Base-by-base conservation (phyloP, 1,284 basidiomycete species). In the Marasmius fiardii region DNA sequence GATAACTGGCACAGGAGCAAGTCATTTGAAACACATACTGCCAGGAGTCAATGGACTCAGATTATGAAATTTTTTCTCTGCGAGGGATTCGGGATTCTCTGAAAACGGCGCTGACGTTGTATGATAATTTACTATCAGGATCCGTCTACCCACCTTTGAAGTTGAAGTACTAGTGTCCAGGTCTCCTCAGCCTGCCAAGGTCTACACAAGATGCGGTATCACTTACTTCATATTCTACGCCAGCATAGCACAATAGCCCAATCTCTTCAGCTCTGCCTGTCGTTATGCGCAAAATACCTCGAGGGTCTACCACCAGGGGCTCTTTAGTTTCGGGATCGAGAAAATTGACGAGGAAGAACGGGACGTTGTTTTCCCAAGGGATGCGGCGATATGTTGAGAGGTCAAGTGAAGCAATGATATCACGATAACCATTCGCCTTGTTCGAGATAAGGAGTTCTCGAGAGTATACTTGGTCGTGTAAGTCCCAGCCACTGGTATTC, bases 331-430 rank as follows among this genome's bases (percentile, higher is more conserved):
- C 86, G 1, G 93, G 92, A 67, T 97, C 90, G 51, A 90, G 67
- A 76, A 97, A 98, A 4, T 89, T 90, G 34, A 96, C 80, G 3
- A 99, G 78, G 77, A 98, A 98, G 74, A 98, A 93, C 0, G 95
- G 92, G 2, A 95, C 83, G 61, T 95, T 82, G 64, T 90, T 78
- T 70, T 98, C 95, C 94, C 94, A 98, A 56, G 93, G 90, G 53
- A 98, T 88, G 18, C 92, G 82, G 16, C 96, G 86, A 68, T 80
- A 94, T 0, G 90, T 92, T 0, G 87, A 83, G 18, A 96, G 77
- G 67, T 98, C 95, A 58, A 97, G 89, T 45, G 77, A 72, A 10
- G 94, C 95, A 26, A 91, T 74, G 28, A 99, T 71, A 68, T 99
- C 95, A 16, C 87, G 85, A 70, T 95, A 98, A 0, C 96, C 96